Base-by-base conservation (phyloP, 768 basidiomycete genomes). In the Plicaturopsis crispa region DNA sequence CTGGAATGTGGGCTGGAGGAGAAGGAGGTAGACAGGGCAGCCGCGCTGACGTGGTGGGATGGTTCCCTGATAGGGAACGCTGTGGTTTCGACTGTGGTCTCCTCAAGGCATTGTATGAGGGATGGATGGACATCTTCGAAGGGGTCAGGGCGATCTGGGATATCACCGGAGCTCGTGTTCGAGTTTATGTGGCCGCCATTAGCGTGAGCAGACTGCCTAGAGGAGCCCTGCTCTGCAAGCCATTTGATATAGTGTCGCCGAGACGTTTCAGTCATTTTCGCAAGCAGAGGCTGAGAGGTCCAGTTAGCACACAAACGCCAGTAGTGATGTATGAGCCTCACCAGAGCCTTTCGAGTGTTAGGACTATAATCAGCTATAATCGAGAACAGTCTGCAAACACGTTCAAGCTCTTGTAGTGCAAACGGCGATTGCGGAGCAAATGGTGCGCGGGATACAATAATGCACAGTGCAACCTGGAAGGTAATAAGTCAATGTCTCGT, bases 391-490 rank as follows among this genome's bases (percentile, higher is more conserved):
- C 65, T 62, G 41, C 72, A 72, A 3, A 74, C 73, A 17, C 66
- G 65, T 35, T 79, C 79, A 17, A 85, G 60, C 44, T 80, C 73
- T 47, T 70, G 67, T 22, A 83, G 59, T 2, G 80, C 82, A 52
- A 69, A 69, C 10, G 69, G 65, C 1, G 79, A 73, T 24, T 82
- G 60, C 17, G 73, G 66, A 12, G 73, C 67, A 8, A 69, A 67
- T 4, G 81, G 79, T 16, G 76, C 72, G 20, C 82, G 73, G 32
- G 73, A 72, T 17, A 80, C 72, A 44, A 84, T 66, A 36, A 85
- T 57, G 6, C 78, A 78, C 20, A 85, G 54, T 0, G 80, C 80
- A 40, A 81, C 73, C 79, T 78, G 33, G 4, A 6, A 5, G 24
- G 38, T 26, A 3, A 28, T 19, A 6, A 28, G 39, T 8, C 18